phyloP scores from a whole-genome alignment of 495 filamentous ascomycete genomes.

The Lasiosphaeria hispida region DNA sequence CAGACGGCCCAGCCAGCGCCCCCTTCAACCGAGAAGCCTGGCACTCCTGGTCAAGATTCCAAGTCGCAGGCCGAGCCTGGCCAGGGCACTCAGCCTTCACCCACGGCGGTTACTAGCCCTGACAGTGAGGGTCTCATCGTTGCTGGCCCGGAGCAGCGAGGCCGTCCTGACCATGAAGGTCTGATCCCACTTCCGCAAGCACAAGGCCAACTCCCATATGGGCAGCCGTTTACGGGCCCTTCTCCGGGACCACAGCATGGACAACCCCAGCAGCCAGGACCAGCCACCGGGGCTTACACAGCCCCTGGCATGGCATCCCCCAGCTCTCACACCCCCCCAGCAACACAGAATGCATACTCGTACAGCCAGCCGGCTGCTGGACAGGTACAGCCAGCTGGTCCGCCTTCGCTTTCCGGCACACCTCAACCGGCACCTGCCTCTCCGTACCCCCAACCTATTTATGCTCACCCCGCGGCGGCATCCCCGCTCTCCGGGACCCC shows the following conservation, averaged over 20 bases:
- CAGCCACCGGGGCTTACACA: neutral
- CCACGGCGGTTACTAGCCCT: too few species aligned
- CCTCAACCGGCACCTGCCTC: neutral
- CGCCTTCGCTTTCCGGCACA: neutral
- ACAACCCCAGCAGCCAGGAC: neutral
- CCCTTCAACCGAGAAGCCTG: too few species aligned
- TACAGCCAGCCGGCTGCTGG: neutral
- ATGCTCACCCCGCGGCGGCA: neutral
- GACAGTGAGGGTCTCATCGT: too few species aligned
- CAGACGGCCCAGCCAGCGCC: too few species aligned
- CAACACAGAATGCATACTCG: too few species aligned
- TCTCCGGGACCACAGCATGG: neutral
- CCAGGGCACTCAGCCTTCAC: too few species aligned
- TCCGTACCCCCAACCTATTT: neutral
- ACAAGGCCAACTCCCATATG: neutral
- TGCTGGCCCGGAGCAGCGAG: too few species aligned
- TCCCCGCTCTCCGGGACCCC: neutral
- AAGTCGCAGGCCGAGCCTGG: too few species aligned
- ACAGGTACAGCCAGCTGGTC: neutral
- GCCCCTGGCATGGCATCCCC: neutral
- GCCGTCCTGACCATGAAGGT: conserved; percentile 15
- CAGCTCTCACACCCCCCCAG: neutral
- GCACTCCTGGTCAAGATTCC: too few species aligned
- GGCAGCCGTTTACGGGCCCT: neutral
- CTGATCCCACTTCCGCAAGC: conserved; percentile 2